Evolutionary conservation across 2,329 filamentous ascomycete species (phyloP).

Genomic region (Simplicillium sp.): DNA sequence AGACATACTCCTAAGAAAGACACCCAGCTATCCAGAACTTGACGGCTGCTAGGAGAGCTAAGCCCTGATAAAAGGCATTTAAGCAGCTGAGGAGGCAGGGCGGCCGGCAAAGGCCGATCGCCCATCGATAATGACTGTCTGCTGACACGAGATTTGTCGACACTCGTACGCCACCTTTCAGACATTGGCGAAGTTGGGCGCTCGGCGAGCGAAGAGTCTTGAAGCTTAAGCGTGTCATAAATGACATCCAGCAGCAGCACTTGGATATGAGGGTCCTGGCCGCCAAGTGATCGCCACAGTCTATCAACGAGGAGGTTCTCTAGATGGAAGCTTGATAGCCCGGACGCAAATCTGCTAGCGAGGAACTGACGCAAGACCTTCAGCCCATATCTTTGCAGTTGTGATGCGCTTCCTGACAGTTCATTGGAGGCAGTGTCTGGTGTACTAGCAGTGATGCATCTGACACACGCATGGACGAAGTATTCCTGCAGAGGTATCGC

Average conservation of each 20-base stretch:
- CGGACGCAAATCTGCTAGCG: slow-evolving; percentile 49
- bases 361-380: slow-evolving; percentile 62
- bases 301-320: slow-evolving; percentile 63
- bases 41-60: slow-evolving; percentile 60
- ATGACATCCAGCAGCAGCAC: slow-evolving; percentile 72
- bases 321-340: slow-evolving; percentile 54
- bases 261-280: slow-evolving; percentile 62
- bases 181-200: slow-evolving; percentile 31
- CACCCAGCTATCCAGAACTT: slow-evolving; percentile 86
- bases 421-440: slow-evolving; percentile 12
- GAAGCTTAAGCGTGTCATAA: slow-evolving; percentile 61
- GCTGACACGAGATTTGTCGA: slow-evolving; percentile 30
- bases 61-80: slow-evolving; percentile 78
- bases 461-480: slow-evolving; percentile 56
- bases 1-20: slow-evolving; percentile 74
- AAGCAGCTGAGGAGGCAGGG: slow-evolving; percentile 62
- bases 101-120: slow-evolving; percentile 14
- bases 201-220: slow-evolving; percentile 31
- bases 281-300: slow-evolving; percentile 50
- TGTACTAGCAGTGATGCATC: slow-evolving; percentile 37
- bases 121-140: slow-evolving; percentile 25
- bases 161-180: slow-evolving; percentile 35
- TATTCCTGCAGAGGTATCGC: slow-evolving; percentile 58
- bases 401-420: slow-evolving; percentile 39
- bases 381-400: slow-evolving; percentile 63